A percentile compares a stretch with the other conserved stretches of the same genome.
These are phyloP conservation scores for Tagetes erecta DNA, from an alignment of 129 eudicot genomes.

Conservation along the genomic window DNA sequence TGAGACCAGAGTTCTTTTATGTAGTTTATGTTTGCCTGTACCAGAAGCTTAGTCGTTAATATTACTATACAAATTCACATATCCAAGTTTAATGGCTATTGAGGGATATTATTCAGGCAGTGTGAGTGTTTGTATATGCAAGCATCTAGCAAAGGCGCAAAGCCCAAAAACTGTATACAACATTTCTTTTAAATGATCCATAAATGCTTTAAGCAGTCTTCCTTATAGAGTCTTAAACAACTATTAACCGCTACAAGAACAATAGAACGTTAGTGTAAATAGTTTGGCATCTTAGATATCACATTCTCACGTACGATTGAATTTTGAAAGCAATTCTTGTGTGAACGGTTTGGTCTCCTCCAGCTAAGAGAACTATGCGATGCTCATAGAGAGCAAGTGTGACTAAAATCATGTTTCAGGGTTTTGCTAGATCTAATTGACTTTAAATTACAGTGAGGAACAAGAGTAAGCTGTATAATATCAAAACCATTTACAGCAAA, in stretches of 20 bases:
- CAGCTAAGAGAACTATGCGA: background rate
- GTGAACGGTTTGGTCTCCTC: background rate
- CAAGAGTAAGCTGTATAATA: background rate
- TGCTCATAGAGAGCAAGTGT: background rate
- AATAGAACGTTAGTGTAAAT: background rate
- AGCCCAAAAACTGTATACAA: background rate
- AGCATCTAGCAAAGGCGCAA: background rate
- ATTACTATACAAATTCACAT: background rate
- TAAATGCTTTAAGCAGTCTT: background rate
- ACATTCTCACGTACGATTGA: background rate
- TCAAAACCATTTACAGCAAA: background rate
- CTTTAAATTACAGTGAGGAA: background rate
- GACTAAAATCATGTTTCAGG: constrained; percentile 17
- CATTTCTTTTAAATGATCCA: background rate
- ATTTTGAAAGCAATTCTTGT: constrained; percentile 4
- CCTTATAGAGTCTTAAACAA: constrained; percentile 9
- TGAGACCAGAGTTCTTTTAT: background rate
- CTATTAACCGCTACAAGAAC: constrained; percentile 1
- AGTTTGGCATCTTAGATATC: constrained; percentile 4
- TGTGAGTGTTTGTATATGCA: background rate
- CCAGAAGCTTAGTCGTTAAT: background rate
- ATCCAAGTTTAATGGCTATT: background rate
- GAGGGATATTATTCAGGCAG: background rate
- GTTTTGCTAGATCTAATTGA: background rate
- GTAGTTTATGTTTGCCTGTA: background rate